phyloP scores from a whole-genome alignment of 2,329 filamentous ascomycete genomes.

The Hymenoscyphus salicellus region DNA sequence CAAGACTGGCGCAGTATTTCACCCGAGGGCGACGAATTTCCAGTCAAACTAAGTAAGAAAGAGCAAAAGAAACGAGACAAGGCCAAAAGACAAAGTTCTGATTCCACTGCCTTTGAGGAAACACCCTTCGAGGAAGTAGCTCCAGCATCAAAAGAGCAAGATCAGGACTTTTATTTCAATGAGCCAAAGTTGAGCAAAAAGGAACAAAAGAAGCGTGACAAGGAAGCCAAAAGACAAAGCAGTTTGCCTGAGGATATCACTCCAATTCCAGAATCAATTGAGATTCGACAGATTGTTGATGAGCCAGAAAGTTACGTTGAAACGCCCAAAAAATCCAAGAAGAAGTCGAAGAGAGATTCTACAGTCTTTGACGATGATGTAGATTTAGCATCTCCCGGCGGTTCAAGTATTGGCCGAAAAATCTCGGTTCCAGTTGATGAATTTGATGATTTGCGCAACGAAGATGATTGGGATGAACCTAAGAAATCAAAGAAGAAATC shows the following conservation, averaged over 20 bases:
- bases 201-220: slow-evolving; percentile 49
- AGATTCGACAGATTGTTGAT: slow-evolving; percentile 26
- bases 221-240: slow-evolving; percentile 40
- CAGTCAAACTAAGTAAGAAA: slow-evolving; percentile 38
- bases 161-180: slow-evolving; percentile 29
- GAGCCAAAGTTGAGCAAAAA: slow-evolving; percentile 46
- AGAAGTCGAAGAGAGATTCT: slow-evolving; percentile 35
- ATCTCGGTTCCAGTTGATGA: slow-evolving; percentile 34
- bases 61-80: slow-evolving; percentile 46
- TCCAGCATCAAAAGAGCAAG: slow-evolving; percentile 21
- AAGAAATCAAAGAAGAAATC: slow-evolving; percentile 37
- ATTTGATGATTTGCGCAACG: slow-evolving; percentile 33
- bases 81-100: slow-evolving; percentile 33
- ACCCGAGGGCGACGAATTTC: slow-evolving; percentile 34
- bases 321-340: slow-evolving; percentile 33
- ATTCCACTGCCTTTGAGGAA: slow-evolving; percentile 20
- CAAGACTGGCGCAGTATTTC: slow-evolving; percentile 37
- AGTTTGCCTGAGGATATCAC: slow-evolving; percentile 32
- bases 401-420: slow-evolving; percentile 20
- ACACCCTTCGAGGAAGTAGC: slow-evolving; percentile 22
- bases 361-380: slow-evolving; percentile 38
- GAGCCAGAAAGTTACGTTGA: slow-evolving; percentile 34
- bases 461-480: slow-evolving; percentile 37
- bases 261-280: slow-evolving; percentile 20
- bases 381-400: slow-evolving; percentile 32